Evolutionary conservation across 108 stramenopile genomes (phyloP), one percentile per base, ranked within the genome.

Genomic region (Thalassiosira profunda): DNA sequence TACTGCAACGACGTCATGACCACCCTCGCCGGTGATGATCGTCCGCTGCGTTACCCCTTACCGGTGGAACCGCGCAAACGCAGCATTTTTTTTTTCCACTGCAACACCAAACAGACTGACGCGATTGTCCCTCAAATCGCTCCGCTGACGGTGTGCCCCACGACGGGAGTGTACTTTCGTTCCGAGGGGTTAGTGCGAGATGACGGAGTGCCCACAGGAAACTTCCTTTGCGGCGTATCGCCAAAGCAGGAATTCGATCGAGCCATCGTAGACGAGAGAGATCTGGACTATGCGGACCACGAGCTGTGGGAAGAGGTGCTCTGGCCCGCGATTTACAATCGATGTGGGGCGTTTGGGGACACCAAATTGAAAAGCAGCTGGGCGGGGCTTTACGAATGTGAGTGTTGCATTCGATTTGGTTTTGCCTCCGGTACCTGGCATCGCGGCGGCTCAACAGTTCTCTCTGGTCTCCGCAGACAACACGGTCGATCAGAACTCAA

Each of bases 401-500:
- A 67, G 64, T 55, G 18, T 29, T 2, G 26, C n/a, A 20, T 57
- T 26, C n/a, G 30, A 45, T 34, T 31, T 31, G 4, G 53, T 11
- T 33, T 46, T 26, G 33, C n/a, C 17, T 8, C 30, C 3, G n/a
- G n/a, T n/a, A n/a, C n/a, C n/a, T n/a, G n/a, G n/a, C n/a, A n/a
- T n/a, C 26, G 33, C 29, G 5, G 15, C 35, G 8, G 17, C 8
- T 55, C 26, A 36, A 9, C 26, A 40, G 7, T 57, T 35, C 41
- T 36, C 17, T 18, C 26, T 34, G 17, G 30, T 33, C n/a, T 37
- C 38, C 17, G 37, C 42, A 68, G 73, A 86, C 58, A 93, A 89
- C 47, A 81, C 72, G 14, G n/a, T 88, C 2, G 92, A 89, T 70
- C 92, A 93, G 62, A 93, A 93, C 63, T 82, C 52, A n/a, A 89